Percentiles rank a stretch among this genome's conserved stretches.
phyloP scores from a whole-genome alignment of 306 rosid species.

The Rosa lucieae region DNA sequence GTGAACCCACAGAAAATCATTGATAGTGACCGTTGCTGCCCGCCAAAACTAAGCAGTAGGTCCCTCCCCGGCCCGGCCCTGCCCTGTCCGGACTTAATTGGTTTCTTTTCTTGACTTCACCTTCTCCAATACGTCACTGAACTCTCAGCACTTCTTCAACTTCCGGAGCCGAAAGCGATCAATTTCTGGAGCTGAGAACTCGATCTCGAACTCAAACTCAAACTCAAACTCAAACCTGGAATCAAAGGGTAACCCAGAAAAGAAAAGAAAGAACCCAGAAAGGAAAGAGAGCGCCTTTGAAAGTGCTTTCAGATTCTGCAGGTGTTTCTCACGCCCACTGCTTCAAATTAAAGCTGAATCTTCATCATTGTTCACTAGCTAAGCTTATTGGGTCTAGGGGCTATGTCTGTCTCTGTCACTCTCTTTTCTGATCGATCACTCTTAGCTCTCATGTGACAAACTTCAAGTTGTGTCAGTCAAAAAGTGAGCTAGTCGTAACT shows the following conservation, averaged over 20 bases:
- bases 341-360: neutral
- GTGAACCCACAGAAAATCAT: slow-evolving; percentile 52
- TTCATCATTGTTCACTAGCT: neutral
- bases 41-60: slow-evolving; percentile 58
- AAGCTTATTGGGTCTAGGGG: neutral
- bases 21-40: slow-evolving; percentile 60
- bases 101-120: slow-evolving; percentile 23
- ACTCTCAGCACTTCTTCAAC: neutral
- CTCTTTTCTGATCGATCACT: neutral
- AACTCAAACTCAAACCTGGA: neutral
- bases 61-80: slow-evolving; percentile 36
- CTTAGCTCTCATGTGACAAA: slow-evolving; percentile 8
- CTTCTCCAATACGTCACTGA: slow-evolving; percentile 25
- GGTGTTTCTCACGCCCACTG: slow-evolving; percentile 10
- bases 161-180: neutral
- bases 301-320: slow-evolving; percentile 4
- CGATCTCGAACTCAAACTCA: no score
- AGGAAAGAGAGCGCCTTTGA: neutral
- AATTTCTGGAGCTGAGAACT: neutral
- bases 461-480: slow-evolving; percentile 4
- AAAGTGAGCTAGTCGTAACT: neutral
- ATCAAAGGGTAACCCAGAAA: neutral
- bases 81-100: neutral
- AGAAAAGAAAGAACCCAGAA: neutral
- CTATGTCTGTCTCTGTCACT: neutral